Conservation (phyloP, 192 early-diverging fungal species). For the Polychytrium aggregatum region DNA sequence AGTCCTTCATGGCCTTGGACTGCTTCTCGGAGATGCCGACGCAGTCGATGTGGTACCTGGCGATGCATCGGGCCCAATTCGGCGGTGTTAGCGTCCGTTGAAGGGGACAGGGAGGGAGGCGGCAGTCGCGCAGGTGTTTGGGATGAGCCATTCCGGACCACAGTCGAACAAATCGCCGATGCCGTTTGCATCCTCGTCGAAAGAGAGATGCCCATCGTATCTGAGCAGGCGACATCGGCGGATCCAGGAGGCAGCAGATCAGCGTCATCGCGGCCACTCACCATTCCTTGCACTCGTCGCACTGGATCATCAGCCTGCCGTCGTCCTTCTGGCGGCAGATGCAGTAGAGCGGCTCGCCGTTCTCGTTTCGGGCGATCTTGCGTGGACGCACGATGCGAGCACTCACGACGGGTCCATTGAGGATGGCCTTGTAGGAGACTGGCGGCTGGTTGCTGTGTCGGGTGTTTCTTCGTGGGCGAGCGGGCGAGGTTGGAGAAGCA, state of each 20-base stretch:
- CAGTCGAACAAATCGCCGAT: no score
- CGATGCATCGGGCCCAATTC: no score
- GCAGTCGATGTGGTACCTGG: constrained; percentile 52
- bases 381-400: constrained; percentile 15
- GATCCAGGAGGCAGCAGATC: constrained; percentile 4
- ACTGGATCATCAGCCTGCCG: constrained; percentile 68
- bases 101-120: no score
- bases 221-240: no score
- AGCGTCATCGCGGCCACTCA: constrained; percentile 17
- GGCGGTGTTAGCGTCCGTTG: no score
- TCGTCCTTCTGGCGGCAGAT: constrained; percentile 54
- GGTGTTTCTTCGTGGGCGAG: no score
- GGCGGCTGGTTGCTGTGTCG: no score
- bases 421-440: constrained; percentile 14
- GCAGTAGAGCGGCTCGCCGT: constrained; percentile 55
- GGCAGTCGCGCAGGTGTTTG: no score
- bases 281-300: constrained; percentile 66
- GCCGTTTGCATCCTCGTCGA: no score
- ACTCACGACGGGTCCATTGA: constrained; percentile 14
- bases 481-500: no score
- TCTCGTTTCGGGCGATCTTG: constrained; percentile 25
- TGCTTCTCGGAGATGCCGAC: constrained; percentile 45
- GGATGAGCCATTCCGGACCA: no score
- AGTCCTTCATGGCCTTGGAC: constrained; percentile 31
- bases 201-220: no score